Conservation (phyloP, 139 green algal genomes). For the Pycnococcus provasolii region DNA sequence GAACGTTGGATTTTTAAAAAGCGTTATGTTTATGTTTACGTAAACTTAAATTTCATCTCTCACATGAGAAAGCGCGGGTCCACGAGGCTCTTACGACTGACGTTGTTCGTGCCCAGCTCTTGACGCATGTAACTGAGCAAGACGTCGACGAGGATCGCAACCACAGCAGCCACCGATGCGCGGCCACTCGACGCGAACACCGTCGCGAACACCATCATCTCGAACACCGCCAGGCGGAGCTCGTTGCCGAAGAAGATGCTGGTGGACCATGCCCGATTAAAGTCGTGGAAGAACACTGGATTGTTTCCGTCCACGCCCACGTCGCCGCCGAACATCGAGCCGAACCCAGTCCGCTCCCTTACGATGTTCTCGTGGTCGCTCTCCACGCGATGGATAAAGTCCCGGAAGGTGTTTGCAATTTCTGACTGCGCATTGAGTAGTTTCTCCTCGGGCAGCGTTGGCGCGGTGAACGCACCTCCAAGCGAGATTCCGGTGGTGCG, state of each 20-base stretch:
- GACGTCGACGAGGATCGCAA: conserved; percentile 8
- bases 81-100: conserved; percentile 24
- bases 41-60: neutral
- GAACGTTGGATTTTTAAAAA: too few relatives aligned
- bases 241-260: conserved; percentile 23
- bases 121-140: conserved; percentile 9
- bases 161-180: neutral
- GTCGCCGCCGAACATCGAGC: neutral
- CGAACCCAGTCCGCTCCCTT: neutral
- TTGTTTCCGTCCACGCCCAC: neutral
- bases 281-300: conserved; percentile 16
- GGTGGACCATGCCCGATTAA: neutral
- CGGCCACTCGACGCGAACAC: neutral
- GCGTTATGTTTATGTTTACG: too few relatives aligned
- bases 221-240: conserved; percentile 13
- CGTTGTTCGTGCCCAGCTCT: conserved; percentile 22
- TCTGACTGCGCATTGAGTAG: conserved; percentile 9
- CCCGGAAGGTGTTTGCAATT: conserved; percentile 16
- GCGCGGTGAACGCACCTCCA: neutral
- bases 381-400: conserved; percentile 15
- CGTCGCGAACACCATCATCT: conserved; percentile 16
- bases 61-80: conserved; percentile 27
- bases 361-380: conserved; percentile 2
- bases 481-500: neutral
- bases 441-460: conserved; percentile 2